Conservation (phyloP, 192 early-diverging fungal genomes). For the Linnemannia hyalina region DNA sequence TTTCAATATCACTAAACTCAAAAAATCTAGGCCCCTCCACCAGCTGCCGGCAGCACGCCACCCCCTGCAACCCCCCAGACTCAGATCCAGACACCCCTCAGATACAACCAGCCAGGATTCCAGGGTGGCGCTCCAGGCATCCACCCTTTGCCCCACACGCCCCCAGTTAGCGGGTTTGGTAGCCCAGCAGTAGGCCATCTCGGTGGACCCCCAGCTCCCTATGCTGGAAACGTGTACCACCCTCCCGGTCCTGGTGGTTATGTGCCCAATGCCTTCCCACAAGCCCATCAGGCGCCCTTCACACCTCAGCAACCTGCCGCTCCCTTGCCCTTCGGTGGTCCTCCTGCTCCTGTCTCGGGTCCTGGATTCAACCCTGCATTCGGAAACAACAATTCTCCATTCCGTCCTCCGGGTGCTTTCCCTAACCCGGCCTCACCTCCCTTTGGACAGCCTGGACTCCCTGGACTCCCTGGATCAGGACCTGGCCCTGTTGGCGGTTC, state of each 20-base stretch:
- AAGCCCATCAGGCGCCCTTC: neutral
- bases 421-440: conserved; percentile 22
- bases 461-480: conserved; percentile 12
- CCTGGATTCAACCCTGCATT: conserved; percentile 12
- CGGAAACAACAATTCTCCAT: conserved; percentile 20
- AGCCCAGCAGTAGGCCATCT: conserved; percentile 8
- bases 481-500: conserved; percentile 4
- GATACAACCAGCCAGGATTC: conserved; percentile 40
- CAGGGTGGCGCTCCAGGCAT: conserved; percentile 21
- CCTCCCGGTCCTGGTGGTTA: conserved; percentile 11
- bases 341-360: conserved; percentile 7
- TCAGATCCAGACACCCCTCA: conserved; percentile 24
- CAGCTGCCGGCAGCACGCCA: conserved; percentile 34
- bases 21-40: conserved; percentile 22
- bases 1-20: neutral
- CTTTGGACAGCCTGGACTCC: conserved; percentile 11
- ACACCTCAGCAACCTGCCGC: neutral
- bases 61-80: conserved; percentile 21
- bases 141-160: conserved; percentile 19
- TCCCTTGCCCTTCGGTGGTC: conserved; percentile 11
- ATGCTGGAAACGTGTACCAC: conserved; percentile 27
- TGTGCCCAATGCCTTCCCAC: conserved; percentile 9
- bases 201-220: conserved; percentile 32
- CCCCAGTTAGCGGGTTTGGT: conserved; percentile 21
- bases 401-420: conserved; percentile 24